phyloP scores from a whole-genome alignment of 768 basidiomycete species.

The Boletellus ananas region DNA sequence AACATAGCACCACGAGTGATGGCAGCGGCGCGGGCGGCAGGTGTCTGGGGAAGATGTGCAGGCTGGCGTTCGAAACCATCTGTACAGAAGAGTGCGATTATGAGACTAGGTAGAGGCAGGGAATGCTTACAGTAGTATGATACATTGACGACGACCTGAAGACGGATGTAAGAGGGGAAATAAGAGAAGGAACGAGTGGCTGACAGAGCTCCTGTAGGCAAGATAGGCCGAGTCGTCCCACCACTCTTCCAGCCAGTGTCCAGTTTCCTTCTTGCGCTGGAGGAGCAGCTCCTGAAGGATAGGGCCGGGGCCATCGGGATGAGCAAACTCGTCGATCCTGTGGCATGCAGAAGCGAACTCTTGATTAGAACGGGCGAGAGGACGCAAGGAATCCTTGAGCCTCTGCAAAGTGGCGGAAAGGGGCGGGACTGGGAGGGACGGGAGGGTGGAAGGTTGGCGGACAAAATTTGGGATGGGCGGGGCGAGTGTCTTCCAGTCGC shows the following conservation, averaged over 20 bases:
- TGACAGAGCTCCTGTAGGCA: conserved; percentile 79
- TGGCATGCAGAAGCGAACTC: conserved; percentile 52
- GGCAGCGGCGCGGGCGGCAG: conserved; percentile 65
- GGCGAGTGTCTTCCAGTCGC: conserved; percentile 69
- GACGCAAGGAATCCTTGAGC: conserved; percentile 67
- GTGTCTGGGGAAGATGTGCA: conserved; percentile 50
- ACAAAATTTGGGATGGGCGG: conserved; percentile 65
- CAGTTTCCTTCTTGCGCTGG: conserved; percentile 47
- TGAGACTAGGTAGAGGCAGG: not conserved
- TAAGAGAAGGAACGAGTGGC: conserved; percentile 17
- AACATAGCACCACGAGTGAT: conserved; percentile 69
- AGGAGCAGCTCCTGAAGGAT: conserved; percentile 65
- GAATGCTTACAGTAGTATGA: conserved; percentile 83
- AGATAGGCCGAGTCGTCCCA: conserved; percentile 88
- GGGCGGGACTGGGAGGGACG: conserved; percentile 71
- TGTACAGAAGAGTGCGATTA: conserved; percentile 27
- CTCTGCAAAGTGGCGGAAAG: conserved; percentile 62
- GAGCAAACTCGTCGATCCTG: conserved; percentile 68
- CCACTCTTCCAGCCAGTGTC: conserved; percentile 91
- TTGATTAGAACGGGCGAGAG: conserved; percentile 61
- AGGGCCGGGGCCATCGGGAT: conserved; percentile 37
- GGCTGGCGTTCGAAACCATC: conserved; percentile 78
- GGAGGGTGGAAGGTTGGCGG: conserved; percentile 53
- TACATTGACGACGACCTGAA: conserved; percentile 80
- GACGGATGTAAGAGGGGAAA: conserved; percentile 2